Evolutionary conservation across 2,329 filamentous ascomycete genomes (phyloP).

Genomic region (Arthrinium phaeospermum): DNA sequence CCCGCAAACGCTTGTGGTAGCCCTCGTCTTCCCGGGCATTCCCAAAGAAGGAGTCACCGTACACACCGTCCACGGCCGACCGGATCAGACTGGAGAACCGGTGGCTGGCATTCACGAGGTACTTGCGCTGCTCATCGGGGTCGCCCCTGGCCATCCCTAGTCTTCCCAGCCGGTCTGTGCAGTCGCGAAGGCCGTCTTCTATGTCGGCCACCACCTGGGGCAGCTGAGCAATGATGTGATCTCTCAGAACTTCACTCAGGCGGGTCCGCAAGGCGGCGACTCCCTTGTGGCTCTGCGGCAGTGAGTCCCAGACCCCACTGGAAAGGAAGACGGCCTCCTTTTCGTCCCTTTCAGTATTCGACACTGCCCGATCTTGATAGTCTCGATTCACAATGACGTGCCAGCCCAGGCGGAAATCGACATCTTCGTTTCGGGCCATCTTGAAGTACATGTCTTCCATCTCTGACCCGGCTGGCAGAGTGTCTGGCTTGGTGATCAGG

Average conservation of each 20-base stretch:
- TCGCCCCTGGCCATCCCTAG: conserved; percentile 33
- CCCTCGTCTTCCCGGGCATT: conserved; percentile 26
- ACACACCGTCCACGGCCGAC: conserved; percentile 36
- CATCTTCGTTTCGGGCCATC: conserved; percentile 50
- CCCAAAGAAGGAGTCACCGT: conserved; percentile 38
- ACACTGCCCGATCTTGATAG: conserved; percentile 26
- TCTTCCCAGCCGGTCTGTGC: conserved; percentile 29
- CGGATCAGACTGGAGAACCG: conserved; percentile 34
- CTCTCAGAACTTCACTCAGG: conserved; percentile 33
- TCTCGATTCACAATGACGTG: conserved; percentile 52
- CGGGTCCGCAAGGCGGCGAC: conserved; percentile 31
- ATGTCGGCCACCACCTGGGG: conserved; percentile 39
- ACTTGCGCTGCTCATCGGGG: conserved; percentile 36
- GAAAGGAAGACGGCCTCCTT: conserved; percentile 27
- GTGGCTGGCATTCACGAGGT: conserved; percentile 37
- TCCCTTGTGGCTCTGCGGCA: conserved; percentile 28
- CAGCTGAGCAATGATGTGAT: conserved; percentile 40
- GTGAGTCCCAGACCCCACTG: conserved; percentile 23
- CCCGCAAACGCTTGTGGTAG: conserved; percentile 32
- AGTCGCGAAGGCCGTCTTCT: conserved; percentile 32
- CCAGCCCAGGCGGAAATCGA: conserved; percentile 55
- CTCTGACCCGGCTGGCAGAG: conserved; percentile 38
- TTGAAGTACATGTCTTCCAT: conserved; percentile 44
- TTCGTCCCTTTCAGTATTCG: conserved; percentile 27
- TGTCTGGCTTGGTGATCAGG: conserved; percentile 55